A percentile compares a stretch with the other conserved stretches of the same genome.
Conservation (phyloP, 768 basidiomycete species). For the Krasilnikovozyma curviuscula region DNA sequence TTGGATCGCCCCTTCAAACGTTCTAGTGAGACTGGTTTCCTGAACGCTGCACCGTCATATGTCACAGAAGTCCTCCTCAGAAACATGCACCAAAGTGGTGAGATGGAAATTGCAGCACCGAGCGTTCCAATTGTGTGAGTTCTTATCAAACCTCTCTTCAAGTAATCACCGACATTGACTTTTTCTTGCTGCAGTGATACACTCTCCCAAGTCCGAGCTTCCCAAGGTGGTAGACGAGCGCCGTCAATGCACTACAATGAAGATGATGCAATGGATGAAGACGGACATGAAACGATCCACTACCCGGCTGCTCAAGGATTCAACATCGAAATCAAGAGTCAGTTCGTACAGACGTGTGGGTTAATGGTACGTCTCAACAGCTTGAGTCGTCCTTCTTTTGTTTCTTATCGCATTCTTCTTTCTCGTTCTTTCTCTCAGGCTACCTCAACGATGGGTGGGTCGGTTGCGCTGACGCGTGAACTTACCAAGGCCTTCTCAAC, state of each 20-base stretch:
- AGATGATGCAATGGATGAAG: too few species aligned
- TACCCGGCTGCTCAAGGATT: neutral
- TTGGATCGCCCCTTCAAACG: too few species aligned
- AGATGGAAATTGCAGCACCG: slow-evolving; percentile 55
- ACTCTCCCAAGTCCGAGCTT: too few species aligned
- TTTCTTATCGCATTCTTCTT: neutral
- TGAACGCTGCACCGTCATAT: too few species aligned
- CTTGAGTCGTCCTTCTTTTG: neutral
- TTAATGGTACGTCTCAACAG: neutral
- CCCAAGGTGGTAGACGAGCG: neutral
- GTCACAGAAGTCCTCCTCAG: slow-evolving; percentile 53
- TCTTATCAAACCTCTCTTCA: neutral
- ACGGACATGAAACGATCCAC: too few species aligned
- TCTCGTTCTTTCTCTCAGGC: neutral
- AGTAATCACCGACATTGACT: neutral
- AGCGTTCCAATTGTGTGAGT: slow-evolving; percentile 9
- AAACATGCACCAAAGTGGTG: slow-evolving; percentile 47
- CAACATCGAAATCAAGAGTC: neutral
- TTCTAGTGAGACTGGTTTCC: too few species aligned
- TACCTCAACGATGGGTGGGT: neutral
- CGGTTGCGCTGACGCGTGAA: neutral
- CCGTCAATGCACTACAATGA: too few species aligned
- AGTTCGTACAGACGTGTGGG: neutral
- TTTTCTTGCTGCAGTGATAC: neutral
- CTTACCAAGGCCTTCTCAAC: slow-evolving; percentile 8